Evolutionary conservation across 2,329 filamentous ascomycete genomes (phyloP).

Genomic region (Zymoseptoria tritici): DNA sequence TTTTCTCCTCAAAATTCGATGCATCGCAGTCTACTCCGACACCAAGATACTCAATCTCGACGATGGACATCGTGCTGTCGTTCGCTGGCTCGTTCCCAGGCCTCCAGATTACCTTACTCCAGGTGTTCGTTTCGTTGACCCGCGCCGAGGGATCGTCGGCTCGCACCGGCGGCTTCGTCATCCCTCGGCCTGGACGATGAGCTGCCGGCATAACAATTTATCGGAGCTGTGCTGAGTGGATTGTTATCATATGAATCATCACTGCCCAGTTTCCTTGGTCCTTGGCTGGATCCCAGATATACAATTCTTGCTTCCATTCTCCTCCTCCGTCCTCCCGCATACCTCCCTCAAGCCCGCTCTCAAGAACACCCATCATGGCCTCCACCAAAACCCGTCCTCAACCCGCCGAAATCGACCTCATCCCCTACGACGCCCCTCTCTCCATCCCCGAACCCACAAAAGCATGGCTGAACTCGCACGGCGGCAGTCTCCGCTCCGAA

Average conservation of each 20-base stretch:
- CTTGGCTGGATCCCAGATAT: background rate
- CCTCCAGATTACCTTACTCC: background rate
- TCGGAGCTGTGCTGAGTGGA: background rate
- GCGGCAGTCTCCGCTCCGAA: background rate
- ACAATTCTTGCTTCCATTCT: background rate
- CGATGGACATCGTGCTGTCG: background rate
- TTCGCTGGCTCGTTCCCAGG: background rate
- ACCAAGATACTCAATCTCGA: background rate
- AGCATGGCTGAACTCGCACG: background rate
- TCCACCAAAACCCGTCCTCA: background rate
- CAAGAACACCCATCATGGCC: background rate
- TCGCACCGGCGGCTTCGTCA: background rate
- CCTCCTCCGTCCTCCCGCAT: background rate
- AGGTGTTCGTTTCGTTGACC: background rate
- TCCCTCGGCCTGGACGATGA: background rate
- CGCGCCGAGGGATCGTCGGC: background rate
- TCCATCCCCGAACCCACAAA: background rate
- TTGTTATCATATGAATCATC: too few relatives aligned
- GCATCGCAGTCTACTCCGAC: background rate
- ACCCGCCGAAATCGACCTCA: constrained; percentile 1
- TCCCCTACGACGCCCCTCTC: constrained; percentile 1
- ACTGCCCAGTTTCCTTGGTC: too few relatives aligned
- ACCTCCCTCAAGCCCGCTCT: too few relatives aligned
- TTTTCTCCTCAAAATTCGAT: background rate
- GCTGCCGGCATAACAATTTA: background rate